Base-by-base conservation (phyloP, 2,329 filamentous ascomycete genomes). In the Penicillium sp. region DNA sequence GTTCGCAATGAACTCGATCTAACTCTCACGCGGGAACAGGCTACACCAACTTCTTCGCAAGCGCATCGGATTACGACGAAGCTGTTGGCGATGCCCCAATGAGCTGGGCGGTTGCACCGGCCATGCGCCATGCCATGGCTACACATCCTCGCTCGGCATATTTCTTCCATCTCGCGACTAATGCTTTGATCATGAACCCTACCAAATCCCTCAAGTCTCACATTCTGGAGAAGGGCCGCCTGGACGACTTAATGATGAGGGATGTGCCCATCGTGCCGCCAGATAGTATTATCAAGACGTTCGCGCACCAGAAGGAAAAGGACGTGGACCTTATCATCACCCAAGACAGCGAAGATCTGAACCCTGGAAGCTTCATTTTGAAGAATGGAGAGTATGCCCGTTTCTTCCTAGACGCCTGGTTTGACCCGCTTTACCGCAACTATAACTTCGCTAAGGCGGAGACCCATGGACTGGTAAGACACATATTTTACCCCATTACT, bases 371-470 rank as follows among this genome's bases (percentile, higher is more conserved):
- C 75, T 88, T 96, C 60, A 79, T 97, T 15, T 72, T 99, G 13
- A 83, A 86, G 60, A 90, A 89, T 59, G 91, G 92, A 23, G 91
- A 94, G 54, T 99, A 93, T 91, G 89, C 90, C 44, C 89, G 89
- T 70, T 99, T 90, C 79, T 91, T 99, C 70, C 76, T 97, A 19
- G 94, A 99, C 72, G 89, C 90, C 1, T 99, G 94, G 94, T 96
- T 94, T 70, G 92, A 97, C 72, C 94, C 94, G 47, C 79, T 97
- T 43, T 99, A 96, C 76, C 84, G 93, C 62, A 90, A 83, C 65
- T 99, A 99, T 78, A 96, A 96, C 71, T 99, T 99, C 70, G 91
- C 95, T 70, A 97, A 95, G 73, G 92, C 91, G 0, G 94, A 99
- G 75, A 85, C 82, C 25, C 93, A 99, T 78, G 92, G 93, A 50